Base-by-base conservation (phyloP, 2,329 filamentous ascomycete species). In the Aspergillus unguis region DNA sequence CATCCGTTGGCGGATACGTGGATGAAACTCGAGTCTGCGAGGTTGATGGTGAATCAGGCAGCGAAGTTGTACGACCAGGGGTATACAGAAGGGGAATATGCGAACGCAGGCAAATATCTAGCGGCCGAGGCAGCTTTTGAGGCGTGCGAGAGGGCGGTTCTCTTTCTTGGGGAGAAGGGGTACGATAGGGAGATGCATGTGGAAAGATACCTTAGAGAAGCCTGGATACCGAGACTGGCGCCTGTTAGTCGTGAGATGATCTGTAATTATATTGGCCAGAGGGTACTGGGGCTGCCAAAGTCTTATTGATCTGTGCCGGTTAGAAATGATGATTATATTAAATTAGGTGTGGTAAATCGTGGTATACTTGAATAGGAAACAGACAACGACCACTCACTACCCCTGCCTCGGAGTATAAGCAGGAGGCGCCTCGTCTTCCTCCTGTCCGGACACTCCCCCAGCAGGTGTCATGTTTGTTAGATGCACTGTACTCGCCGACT, bases 171-270 rank as follows among this genome's bases (percentile, higher is more conserved):
- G n/a, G 80, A 80, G 0, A 83, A 83, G 80, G 80, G 80, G 0
- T 84, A 83, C 68, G 80, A 80, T 3, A 77, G 77, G 29, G 81
- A 83, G 57, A 83, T 82, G 60, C 76, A 83, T 62, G 80, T 83
- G 1, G 80, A 84, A 65, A 65, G 81, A 45, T 83, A 80, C 66
- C 61, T 83, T 38, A 67, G 81, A 37, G 81, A 83, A 60, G 77
- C 76, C 35, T 78, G 82, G 58, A 80, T 83, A 28, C 81, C 81
- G 3, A 61, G 80, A 26, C 79, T 84, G 47, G 81, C 80, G 4
- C 81, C 81, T 1, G 78, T 84, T 5, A 81, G 78, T 41, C 64
- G 78, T 50, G 78, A 73, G 53, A 72, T 73, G 69, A 70, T 72
- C 28, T 66, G 62, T 53, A 72, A 71, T 54, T 72, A 72, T 50